A percentile compares a stretch with the other conserved stretches of the same genome.
Conservation (phyloP, 495 filamentous ascomycete species). For the Parathielavia appendiculata region DNA sequence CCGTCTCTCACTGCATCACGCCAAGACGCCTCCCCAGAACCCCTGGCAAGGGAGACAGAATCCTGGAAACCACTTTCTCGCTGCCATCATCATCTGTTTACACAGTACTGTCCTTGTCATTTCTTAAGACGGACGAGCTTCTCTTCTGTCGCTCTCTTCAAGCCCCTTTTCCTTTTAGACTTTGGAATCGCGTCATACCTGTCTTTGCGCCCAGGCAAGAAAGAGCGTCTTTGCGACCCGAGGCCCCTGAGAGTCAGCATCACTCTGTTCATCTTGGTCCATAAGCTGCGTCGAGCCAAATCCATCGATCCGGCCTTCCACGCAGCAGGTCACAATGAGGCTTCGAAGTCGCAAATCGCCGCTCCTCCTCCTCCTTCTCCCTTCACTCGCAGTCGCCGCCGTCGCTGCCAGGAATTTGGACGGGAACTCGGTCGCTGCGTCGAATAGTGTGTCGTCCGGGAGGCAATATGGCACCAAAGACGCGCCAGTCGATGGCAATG, state of each 20-base stretch:
- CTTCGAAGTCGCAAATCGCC: conserved; percentile 37
- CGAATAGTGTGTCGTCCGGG: conserved; percentile 22
- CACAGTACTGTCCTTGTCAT: conserved; percentile 6
- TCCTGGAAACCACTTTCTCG: conserved; percentile 1
- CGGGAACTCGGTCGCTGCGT: conserved; percentile 18
- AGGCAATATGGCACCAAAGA: conserved; percentile 66
- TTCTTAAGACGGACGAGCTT: not conserved
- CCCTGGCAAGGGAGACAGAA: conserved; percentile 1
- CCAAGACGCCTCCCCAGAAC: conserved; percentile 15
- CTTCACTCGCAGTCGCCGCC: conserved; percentile 38
- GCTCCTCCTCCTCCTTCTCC: conserved; percentile 43
- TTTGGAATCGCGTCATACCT: not conserved
- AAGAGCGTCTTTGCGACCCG: not conserved
- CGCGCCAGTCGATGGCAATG: conserved; percentile 89
- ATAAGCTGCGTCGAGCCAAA: not conserved
- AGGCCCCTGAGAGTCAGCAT: not conserved
- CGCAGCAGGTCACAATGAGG: conserved; percentile 34
- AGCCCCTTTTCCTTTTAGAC: not conserved
- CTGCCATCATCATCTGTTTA: not conserved
- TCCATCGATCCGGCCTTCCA: not conserved
- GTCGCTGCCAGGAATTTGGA: conserved; percentile 24
- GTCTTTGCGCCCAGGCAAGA: not conserved
- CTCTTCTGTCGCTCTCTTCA: conserved; percentile 13
- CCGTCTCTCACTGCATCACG: conserved; percentile 26
- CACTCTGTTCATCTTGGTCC: not conserved